Evolutionary conservation across 129 eudicot genomes (phyloP).

Genomic region (Tagetes erecta): DNA sequence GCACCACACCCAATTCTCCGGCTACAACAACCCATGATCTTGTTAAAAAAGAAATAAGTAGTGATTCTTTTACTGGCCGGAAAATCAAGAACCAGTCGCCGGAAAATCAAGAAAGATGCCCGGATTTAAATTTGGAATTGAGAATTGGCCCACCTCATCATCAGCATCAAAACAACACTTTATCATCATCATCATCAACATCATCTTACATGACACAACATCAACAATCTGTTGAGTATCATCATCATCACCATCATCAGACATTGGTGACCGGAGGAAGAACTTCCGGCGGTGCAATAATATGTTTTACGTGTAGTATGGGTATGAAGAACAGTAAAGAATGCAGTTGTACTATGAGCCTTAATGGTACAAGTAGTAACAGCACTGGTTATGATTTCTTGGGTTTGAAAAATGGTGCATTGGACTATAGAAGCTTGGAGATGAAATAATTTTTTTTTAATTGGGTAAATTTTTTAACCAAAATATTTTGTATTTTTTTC

Average conservation of each 20-base stretch:
- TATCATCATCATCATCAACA: not conserved
- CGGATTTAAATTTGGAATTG: constrained; percentile 80
- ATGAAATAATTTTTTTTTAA: constrained; percentile 52
- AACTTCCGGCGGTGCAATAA: constrained; percentile 23
- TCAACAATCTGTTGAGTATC: constrained; percentile 25
- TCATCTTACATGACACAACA: constrained; percentile 20
- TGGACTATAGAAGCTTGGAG: constrained; percentile 93
- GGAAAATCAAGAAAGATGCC: constrained; percentile 53
- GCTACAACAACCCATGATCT: constrained; percentile 15
- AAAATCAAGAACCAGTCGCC: constrained; percentile 19
- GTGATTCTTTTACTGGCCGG: constrained; percentile 25
- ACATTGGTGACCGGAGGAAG: constrained; percentile 60
- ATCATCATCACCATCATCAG: constrained; percentile 30
- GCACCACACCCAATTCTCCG: constrained; percentile 9
- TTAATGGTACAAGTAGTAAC: constrained; percentile 36
- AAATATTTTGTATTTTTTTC: constrained; percentile 16
- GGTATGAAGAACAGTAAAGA: constrained; percentile 71
- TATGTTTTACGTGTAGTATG: constrained; percentile 78
- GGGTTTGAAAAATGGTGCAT: constrained; percentile 67
- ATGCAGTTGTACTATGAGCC: constrained; percentile 52
- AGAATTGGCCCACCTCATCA: constrained; percentile 77
- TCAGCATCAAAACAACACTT: constrained; percentile 25
- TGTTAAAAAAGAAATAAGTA: constrained; percentile 33
- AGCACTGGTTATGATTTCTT: constrained; percentile 70
- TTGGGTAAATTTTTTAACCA: constrained; percentile 10